Evolutionary conservation across 805 yeast genomes (phyloP).

Genomic region (Candida koratica): DNA sequence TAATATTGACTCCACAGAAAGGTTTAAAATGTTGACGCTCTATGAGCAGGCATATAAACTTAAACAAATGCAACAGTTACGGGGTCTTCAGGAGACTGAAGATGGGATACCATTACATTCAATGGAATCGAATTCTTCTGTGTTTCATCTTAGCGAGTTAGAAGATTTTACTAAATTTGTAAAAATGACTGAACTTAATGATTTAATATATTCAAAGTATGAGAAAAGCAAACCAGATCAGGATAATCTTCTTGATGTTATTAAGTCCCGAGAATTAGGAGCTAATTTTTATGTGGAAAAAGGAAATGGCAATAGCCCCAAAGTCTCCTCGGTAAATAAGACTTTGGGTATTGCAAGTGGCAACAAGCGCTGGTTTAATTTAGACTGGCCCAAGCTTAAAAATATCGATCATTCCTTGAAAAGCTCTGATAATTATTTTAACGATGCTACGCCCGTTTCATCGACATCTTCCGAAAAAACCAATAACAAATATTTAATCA

Average conservation of each 20-base stretch:
- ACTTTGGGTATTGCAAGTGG: neutral
- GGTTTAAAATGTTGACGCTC: slow-evolving; percentile 25
- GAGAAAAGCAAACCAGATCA: slow-evolving; percentile 11
- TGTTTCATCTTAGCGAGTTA: slow-evolving; percentile 28
- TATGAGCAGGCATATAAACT: slow-evolving; percentile 19
- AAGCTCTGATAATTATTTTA: slow-evolving; percentile 9
- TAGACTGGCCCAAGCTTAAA: slow-evolving; percentile 12
- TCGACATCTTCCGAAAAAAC: slow-evolving; percentile 9
- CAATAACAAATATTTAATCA: slow-evolving; percentile 35
- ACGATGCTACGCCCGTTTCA: slow-evolving; percentile 6
- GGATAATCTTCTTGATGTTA: slow-evolving; percentile 25
- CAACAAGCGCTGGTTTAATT: slow-evolving; percentile 15
- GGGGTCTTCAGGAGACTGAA: slow-evolving; percentile 7
- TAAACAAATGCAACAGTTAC: slow-evolving; percentile 3
- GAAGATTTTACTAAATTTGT: slow-evolving; percentile 35
- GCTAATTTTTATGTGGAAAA: slow-evolving; percentile 21
- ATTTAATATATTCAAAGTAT: slow-evolving; percentile 24
- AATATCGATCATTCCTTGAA: slow-evolving; percentile 7
- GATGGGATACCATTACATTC: slow-evolving; percentile 18
- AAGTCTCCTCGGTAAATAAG: slow-evolving; percentile 3
- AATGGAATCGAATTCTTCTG: slow-evolving; percentile 17
- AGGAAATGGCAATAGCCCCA: slow-evolving; percentile 6
- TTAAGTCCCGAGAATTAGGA: slow-evolving; percentile 23
- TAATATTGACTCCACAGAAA: slow-evolving; percentile 15
- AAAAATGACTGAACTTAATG: slow-evolving; percentile 32